Evolutionary conservation across 1,284 basidiomycete species (phyloP), one percentile per base, ranked within the genome.

Genomic region (Tilletia setariae): DNA sequence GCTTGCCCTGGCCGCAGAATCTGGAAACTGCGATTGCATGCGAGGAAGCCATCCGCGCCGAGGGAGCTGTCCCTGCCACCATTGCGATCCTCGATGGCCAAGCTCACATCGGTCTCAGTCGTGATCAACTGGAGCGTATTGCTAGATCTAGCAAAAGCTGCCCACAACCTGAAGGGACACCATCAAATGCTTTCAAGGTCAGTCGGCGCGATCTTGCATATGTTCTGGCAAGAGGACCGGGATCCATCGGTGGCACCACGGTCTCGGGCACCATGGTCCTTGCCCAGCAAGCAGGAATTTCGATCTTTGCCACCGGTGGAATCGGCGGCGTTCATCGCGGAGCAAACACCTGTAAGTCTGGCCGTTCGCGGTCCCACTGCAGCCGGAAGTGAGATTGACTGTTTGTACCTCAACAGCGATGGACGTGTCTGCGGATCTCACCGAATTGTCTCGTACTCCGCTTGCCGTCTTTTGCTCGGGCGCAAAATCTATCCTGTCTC

Each of bases 401-500:
- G n/a, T n/a, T n/a, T n/a, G n/a, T n/a, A n/a, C n/a, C n/a, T n/a
- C n/a, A 40, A 40, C 4, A 94, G 92, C 92, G 25, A 90, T 98
- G 89, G 95, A 98, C 79, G 85, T 98, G 23, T 81, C 79, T 3
- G 79, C 80, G 23, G 80, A 82, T 65, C 70, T 82, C 47, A 72
- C 74, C 11, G 79, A 79, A 66, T 73, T 82, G 13, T 71, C 74
- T 2, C 72, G 79, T 15, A 80, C 79, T 1, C 79, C 74, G 4
- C 75, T 80, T 15, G 71, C 91, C 8, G 87, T 98, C 46, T 90
- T 98, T 25, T 96, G 94, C 49, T 91, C 94, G 1, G 96, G 96
- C 2, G 90, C 93, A 43, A 99, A 98, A 82, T 94, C 91, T 0
- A 98, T 98, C 90, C 21, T 89, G 65, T 95, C 98, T 83, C 94